Evolutionary conservation across 73 alveolate genomes (phyloP), one percentile per base, ranked within the genome.

Genomic region (Stentor coeruleus): DNA sequence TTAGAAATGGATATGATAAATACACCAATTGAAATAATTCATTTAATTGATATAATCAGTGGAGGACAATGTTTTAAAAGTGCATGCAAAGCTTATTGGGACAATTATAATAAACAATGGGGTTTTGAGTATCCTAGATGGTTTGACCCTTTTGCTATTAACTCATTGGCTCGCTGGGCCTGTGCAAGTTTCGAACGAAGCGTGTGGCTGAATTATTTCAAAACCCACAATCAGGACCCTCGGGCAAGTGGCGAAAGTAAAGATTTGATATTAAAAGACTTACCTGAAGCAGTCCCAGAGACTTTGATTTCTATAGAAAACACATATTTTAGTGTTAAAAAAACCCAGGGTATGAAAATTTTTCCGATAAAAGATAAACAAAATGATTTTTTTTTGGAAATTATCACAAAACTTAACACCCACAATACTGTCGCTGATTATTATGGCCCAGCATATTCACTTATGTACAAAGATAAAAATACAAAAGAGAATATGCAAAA

Each of bases 51-150:
- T 26, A 15, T n/a, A n/a, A 75, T 75, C 0, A 20, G 40, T 6
- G 14, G n/a, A 14, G 58, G 33, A 28, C 81, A 31, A 36, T 75
- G 80, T 39, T 75, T 75, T 39, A n/a, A 40, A 2, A 3, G 20
- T 28, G 80, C 83, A 37, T 39, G 59, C 83, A 75, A 15, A 33
- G 77, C 20, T 2, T 75, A 14, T n/a, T 75, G 83, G 72, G 83
- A 75, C 39, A 75, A 38, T 38, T 36, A 15, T 20, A 37, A 37
- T 20, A 75, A 40, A 38, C 20, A 28, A 75, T 75, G 83, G 58
- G 39, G 33, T 28, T 38, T 30, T 75, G 83, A 75, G 26, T 39
- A 39, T 2, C 83, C 83, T 20, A 14, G 40, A 14, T 75, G 83
- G 83, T n/a, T 36, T 66, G 20, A 26, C n/a, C 37, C 36, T 1